Conservation (phyloP, 1,284 basidiomycete genomes). For the Ustilago vetiveriae region DNA sequence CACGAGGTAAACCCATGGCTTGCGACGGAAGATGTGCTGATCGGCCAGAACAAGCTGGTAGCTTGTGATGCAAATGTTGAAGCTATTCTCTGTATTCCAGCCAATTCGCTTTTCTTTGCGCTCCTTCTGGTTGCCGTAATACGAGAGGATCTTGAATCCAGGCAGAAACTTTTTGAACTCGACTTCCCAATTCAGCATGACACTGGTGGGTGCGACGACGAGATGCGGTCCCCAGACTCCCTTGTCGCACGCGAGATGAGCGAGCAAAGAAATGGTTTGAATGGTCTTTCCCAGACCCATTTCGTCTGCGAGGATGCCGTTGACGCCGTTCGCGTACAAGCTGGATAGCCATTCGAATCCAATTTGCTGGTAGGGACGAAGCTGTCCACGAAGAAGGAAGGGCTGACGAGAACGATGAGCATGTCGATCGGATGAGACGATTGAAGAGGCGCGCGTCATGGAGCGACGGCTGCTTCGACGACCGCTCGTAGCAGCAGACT, state of each 20-base stretch:
- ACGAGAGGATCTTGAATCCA: conserved; percentile 89
- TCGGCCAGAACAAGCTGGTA: conserved; percentile 91
- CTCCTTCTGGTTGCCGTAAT: conserved; percentile 89
- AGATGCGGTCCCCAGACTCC: conserved; percentile 98
- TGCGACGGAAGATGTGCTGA: conserved; percentile 92
- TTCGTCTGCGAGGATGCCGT: conserved; percentile 83
- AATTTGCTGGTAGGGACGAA: conserved; percentile 92
- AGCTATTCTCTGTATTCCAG: conserved; percentile 90
- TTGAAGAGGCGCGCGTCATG: conserved; percentile 43
- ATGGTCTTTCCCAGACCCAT: conserved; percentile 84
- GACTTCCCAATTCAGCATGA: conserved; percentile 98
- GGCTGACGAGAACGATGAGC: conserved; percentile 72
- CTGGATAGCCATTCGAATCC: conserved; percentile 95
- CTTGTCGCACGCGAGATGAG: conserved; percentile 90
- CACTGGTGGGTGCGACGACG: conserved; percentile 93
- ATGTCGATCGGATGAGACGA: conserved; percentile 67
- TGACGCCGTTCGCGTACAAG: conserved; percentile 84
- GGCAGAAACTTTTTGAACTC: conserved; percentile 98
- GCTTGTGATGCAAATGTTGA: conserved; percentile 95
- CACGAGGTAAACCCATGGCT: conserved; percentile 95
- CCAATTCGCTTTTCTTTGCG: conserved; percentile 92
- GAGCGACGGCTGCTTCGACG: conserved; percentile 37
- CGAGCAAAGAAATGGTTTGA: conserved; percentile 90
- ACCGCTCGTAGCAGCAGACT: conserved; percentile 29
- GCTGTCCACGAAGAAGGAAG: conserved; percentile 82